A percentile compares a stretch with the other conserved stretches of the same genome.
phyloP scores from a whole-genome alignment of 768 basidiomycete species.

The Mycena chlorophos region DNA sequence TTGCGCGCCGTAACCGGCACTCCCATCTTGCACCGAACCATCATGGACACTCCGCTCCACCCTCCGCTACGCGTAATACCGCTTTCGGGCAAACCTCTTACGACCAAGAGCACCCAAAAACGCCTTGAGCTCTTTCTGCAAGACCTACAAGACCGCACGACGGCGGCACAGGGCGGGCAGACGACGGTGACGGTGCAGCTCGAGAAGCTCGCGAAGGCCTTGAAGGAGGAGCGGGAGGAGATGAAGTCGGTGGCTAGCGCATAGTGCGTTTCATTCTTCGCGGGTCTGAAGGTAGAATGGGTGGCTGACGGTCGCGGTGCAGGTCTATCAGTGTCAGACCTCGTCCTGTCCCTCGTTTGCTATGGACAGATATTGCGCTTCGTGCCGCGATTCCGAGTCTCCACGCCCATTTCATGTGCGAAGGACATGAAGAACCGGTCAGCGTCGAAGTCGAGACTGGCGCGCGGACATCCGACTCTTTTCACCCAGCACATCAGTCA shows the following conservation, averaged over 20 bases:
- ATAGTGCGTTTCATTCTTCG: too few species aligned
- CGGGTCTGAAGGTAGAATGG: not conserved
- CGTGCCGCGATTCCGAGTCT: too few species aligned
- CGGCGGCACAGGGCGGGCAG: slow-evolving; percentile 51
- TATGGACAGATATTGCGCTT: too few species aligned
- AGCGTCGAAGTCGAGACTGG: too few species aligned
- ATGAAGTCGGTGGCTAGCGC: slow-evolving; percentile 21
- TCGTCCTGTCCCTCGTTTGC: too few species aligned
- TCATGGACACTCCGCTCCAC: slow-evolving; percentile 50
- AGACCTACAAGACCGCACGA: slow-evolving; percentile 49
- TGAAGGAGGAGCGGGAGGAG: slow-evolving; percentile 49
- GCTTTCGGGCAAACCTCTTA: slow-evolving; percentile 35
- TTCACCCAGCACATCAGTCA: too few species aligned
- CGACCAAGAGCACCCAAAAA: slow-evolving; percentile 41
- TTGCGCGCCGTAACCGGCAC: too few species aligned
- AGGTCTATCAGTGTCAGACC: too few species aligned
- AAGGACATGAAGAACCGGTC: too few species aligned
- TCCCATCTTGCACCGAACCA: slow-evolving; percentile 10
- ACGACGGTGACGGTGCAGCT: slow-evolving; percentile 60
- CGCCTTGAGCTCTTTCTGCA: slow-evolving; percentile 47
- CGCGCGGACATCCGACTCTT: too few species aligned
- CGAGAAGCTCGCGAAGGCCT: slow-evolving; percentile 53
- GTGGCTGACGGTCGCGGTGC: too few species aligned
- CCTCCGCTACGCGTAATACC: slow-evolving; percentile 50
- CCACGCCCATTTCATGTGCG: too few species aligned